These are phyloP conservation scores for Puccinia novopanici DNA, from an alignment of 1,284 basidiomycete genomes.

Conservation along the genomic window DNA sequence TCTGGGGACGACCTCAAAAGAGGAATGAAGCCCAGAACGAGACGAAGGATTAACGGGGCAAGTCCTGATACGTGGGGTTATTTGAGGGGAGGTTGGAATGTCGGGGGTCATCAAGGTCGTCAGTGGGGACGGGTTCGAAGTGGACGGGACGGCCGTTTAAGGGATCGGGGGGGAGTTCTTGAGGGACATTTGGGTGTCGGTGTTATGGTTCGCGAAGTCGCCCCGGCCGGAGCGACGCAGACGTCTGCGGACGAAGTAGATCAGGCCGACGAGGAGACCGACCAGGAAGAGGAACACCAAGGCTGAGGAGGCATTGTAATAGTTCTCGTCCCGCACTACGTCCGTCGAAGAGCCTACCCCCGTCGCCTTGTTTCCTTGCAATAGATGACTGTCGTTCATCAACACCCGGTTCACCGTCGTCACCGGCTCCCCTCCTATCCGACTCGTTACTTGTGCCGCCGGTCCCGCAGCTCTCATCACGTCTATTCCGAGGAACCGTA, in stretches of 20 bases:
- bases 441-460: conserved; percentile 73
- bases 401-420: conserved; percentile 62
- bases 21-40: neutral
- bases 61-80: neutral
- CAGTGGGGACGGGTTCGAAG: neutral
- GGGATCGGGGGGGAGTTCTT: neutral
- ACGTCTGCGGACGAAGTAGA: conserved; percentile 70
- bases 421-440: conserved; percentile 70
- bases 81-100: neutral
- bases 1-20: neutral
- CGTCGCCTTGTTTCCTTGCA: conserved; percentile 59
- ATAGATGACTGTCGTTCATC: conserved; percentile 55
- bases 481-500: conserved; percentile 89
- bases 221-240: conserved; percentile 51
- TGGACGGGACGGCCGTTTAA: neutral
- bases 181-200: neutral
- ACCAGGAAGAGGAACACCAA: conserved; percentile 78
- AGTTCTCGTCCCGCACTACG: conserved; percentile 63
- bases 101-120: conserved; percentile 18
- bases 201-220: conserved; percentile 14
- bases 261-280: conserved; percentile 69
- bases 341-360: conserved; percentile 64
- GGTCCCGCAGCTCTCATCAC: conserved; percentile 73
- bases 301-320: conserved; percentile 87
- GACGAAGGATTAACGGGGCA: conserved; percentile 7